A percentile compares a stretch with the other conserved stretches of the same genome.
Evolutionary conservation across 2,329 filamentous ascomycete species (phyloP).

Genomic region (Cytospora piceicola): DNA sequence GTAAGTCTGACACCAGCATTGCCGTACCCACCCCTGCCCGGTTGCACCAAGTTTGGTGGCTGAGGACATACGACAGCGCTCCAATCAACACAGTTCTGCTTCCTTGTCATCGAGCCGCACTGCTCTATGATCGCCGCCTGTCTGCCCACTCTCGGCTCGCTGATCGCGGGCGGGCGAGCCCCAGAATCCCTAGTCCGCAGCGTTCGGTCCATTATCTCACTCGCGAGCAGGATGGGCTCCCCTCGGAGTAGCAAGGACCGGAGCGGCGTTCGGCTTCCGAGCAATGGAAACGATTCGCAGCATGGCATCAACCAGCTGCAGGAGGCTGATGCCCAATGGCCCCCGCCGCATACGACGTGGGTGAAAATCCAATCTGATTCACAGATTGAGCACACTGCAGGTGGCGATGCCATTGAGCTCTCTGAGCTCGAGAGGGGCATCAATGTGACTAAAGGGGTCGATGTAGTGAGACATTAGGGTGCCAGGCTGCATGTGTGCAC

Average conservation of each 20-base stretch:
- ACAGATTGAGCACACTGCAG: background rate
- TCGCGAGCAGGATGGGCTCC: background rate
- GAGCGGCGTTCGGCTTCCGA: background rate
- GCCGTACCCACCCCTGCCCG: too few relatives aligned
- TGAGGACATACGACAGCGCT: background rate
- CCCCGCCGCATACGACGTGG: background rate
- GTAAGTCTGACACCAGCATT: background rate
- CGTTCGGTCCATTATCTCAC: conserved; percentile 2
- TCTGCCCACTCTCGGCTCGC: background rate
- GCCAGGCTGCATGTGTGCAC: too few relatives aligned
- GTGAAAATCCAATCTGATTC: background rate
- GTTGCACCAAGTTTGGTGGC: too few relatives aligned
- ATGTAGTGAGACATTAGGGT: background rate
- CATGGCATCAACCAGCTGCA: background rate
- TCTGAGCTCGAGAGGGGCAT: background rate
- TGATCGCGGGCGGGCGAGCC: conserved; percentile 1
- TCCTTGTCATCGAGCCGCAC: background rate
- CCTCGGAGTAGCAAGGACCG: background rate
- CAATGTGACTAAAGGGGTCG: conserved; percentile 5
- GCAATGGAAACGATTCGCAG: background rate
- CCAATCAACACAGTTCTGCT: conserved; percentile 7
- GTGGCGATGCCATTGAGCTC: background rate
- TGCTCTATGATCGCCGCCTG: background rate
- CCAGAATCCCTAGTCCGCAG: background rate
- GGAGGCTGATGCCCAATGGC: background rate